Conservation (phyloP, 202 grass and related monocot species). For the Hordeum pubiflorum region DNA sequence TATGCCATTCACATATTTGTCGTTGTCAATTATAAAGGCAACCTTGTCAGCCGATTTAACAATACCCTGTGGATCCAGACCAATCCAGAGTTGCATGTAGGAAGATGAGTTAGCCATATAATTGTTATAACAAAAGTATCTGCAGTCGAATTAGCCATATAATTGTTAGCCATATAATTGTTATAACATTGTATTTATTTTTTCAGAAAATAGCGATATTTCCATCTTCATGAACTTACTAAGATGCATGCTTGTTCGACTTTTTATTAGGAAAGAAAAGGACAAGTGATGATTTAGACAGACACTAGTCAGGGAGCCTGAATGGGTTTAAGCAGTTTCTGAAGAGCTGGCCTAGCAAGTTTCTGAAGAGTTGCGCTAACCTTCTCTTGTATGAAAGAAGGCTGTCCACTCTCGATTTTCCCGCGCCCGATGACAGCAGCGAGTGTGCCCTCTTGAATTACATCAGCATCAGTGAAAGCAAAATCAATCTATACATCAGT, state of each 20-base stretch:
- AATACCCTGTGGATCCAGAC: constrained; percentile 32
- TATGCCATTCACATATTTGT: constrained; percentile 55
- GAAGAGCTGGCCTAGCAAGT: neutral
- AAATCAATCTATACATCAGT: constrained; percentile 64
- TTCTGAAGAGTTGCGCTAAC: constrained; percentile 13
- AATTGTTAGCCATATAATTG: neutral
- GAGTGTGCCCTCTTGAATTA: constrained; percentile 65
- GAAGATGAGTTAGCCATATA: neutral
- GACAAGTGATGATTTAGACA: neutral
- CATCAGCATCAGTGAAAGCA: constrained; percentile 82
- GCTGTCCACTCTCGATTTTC: constrained; percentile 52
- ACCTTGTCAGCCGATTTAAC: constrained; percentile 48
- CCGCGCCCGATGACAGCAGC: constrained; percentile 57
- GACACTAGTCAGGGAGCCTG: neutral
- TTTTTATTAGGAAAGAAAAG: neutral
- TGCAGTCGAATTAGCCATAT: neutral
- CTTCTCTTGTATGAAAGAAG: constrained; percentile 80
- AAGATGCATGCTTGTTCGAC: neutral
- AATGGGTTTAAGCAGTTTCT: neutral
- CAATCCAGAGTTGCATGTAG: neutral
- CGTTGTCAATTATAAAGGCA: constrained; percentile 56
- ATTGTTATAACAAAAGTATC: neutral
- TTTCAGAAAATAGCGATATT: neutral
- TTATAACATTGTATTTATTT: neutral
- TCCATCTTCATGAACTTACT: neutral